Base-by-base conservation (phyloP, 2,329 filamentous ascomycete genomes). In the Paradendryphiella salina region DNA sequence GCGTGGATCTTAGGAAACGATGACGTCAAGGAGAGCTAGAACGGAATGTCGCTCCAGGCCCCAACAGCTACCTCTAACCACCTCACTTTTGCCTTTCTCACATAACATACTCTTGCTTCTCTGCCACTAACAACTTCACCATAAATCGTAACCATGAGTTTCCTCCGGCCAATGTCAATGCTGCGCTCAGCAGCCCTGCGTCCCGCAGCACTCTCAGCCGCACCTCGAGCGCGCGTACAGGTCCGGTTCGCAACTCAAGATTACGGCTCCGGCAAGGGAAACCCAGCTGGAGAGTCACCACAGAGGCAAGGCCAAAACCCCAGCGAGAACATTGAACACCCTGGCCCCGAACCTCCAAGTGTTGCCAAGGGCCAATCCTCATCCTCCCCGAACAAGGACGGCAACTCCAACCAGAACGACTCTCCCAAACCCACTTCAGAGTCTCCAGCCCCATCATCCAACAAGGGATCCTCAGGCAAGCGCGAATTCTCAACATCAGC, bases 311-410 rank as follows among this genome's bases (percentile, higher is more conserved):
- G 74, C 57, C 54, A 71, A 34, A 74, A 72, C 54, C 63, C 61
- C 3, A 71, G 70, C 11, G 72, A 71, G 46, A 60, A 74, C 54
- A 56, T 73, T 23, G 76, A 79, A 64, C 76, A 79, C 52, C 76
- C 76, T 1, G 76, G 76, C 5, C 75, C 76, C 5, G 63, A 74
- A 50, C 67, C 76, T 8, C 75, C 76, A 3, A 73, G 75, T 50
- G 73, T 69, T 5, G 75, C 71, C n/a, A 58, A 73, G 49, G 66
- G 62, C 39, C 61, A 71, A 35, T 58, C 63, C 3, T 65, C 61
- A 8, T 66, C 66, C 4, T 65, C 67, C 10, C 68, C 68, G 18
- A 65, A 67, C 48, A 52, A 63, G n/a, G 53, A 64, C 35, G 56
- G 56, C 23, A 57, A 54, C 32, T 21, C 50, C 3, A 43, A 38